Conservation (phyloP, 768 basidiomycete species). For the Lactifluus piperatus region DNA sequence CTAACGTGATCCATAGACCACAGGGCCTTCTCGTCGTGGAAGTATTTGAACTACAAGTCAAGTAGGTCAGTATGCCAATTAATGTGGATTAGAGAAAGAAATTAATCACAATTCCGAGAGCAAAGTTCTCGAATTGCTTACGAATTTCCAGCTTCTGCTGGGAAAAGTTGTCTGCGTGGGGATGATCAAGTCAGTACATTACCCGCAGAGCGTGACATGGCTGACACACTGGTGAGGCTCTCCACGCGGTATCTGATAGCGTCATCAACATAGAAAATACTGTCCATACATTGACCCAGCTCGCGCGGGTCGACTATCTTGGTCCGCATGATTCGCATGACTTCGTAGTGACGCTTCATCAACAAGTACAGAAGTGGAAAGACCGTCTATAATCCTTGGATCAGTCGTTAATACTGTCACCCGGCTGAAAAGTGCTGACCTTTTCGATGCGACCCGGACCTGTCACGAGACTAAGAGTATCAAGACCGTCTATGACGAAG, state of each 20-base stretch:
- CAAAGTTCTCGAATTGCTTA: conserved; percentile 22
- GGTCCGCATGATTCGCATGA: conserved; percentile 11
- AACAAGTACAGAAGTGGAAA: conserved; percentile 18
- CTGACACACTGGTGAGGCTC: neutral
- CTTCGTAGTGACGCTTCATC: conserved; percentile 19
- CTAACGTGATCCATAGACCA: neutral
- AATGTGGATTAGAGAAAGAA: neutral
- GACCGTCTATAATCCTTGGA: neutral
- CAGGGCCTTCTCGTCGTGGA: neutral
- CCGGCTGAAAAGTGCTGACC: conserved; percentile 9
- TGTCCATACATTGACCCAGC: neutral
- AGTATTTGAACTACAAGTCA: conserved; percentile 4
- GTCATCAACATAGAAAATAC: neutral
- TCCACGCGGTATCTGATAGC: conserved; percentile 2
- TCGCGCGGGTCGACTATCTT: conserved; percentile 2
- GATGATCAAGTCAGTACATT: neutral
- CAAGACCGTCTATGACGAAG: conserved; percentile 25
- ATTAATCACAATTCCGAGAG: conserved; percentile 18
- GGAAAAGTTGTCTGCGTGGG: conserved; percentile 15
- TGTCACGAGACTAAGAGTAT: conserved; percentile 24
- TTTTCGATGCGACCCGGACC: conserved; percentile 26
- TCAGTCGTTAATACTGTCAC: neutral
- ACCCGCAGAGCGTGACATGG: too few relatives aligned
- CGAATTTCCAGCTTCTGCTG: conserved; percentile 20
- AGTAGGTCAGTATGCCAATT: neutral